A percentile compares a stretch with the other conserved stretches of the same genome.
Evolutionary conservation across 2,329 filamentous ascomycete genomes (phyloP).

Genomic region (Stachybotrys elegans): DNA sequence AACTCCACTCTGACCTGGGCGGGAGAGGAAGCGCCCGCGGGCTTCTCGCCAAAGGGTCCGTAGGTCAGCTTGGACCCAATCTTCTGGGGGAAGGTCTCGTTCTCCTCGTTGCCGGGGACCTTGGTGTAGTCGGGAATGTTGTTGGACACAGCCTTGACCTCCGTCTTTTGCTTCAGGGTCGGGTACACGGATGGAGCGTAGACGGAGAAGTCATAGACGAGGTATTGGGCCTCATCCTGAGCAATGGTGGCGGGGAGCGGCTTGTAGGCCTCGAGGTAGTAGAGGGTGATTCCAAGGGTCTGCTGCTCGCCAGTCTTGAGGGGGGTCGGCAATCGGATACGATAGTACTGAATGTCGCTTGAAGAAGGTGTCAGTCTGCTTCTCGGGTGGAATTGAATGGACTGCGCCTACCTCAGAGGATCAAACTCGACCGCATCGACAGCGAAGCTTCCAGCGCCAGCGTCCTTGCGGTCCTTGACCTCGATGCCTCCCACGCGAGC

Average conservation of each 20-base stretch:
- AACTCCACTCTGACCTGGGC: slow-evolving; percentile 88
- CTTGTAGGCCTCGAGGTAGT: slow-evolving; percentile 69
- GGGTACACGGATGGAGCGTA: slow-evolving; percentile 80
- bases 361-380: background rate
- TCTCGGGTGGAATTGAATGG: slow-evolving; percentile 1
- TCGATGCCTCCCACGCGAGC: slow-evolving; percentile 78
- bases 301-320: slow-evolving; percentile 73
- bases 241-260: slow-evolving; percentile 77
- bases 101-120: slow-evolving; percentile 54
- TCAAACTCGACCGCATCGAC: slow-evolving; percentile 65
- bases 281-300: slow-evolving; percentile 84
- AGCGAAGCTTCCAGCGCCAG: slow-evolving; percentile 59
- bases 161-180: slow-evolving; percentile 93
- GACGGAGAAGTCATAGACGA: slow-evolving; percentile 79
- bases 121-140: slow-evolving; percentile 83
- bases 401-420: slow-evolving; percentile 45
- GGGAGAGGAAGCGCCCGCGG: slow-evolving; percentile 69
- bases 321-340: slow-evolving; percentile 70
- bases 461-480: slow-evolving; percentile 86
- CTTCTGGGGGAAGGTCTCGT: slow-evolving; percentile 67
- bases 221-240: slow-evolving; percentile 84
- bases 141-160: slow-evolving; percentile 77
- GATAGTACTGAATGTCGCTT: slow-evolving; percentile 76
- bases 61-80: slow-evolving; percentile 84
- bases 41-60: slow-evolving; percentile 77